These are phyloP conservation scores for Auriscalpium vulgare DNA, from an alignment of 768 basidiomycete genomes.

Conservation along the genomic window DNA sequence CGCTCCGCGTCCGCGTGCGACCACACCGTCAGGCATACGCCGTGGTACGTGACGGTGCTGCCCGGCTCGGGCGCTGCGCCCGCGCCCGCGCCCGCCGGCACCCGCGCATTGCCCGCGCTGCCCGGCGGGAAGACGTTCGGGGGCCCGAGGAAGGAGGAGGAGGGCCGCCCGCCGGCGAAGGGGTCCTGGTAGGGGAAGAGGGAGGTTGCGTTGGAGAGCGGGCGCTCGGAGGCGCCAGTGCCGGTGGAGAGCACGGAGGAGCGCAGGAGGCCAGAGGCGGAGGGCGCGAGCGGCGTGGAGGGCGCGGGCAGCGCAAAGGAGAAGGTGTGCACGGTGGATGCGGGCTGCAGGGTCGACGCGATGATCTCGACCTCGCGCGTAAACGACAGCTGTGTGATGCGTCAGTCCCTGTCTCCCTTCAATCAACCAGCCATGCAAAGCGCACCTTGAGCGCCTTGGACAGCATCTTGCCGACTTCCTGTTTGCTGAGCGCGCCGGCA, in stretches of 20 bases:
- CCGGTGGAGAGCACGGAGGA: slow-evolving; percentile 68
- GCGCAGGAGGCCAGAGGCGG: slow-evolving; percentile 61
- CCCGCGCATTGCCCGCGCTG: slow-evolving; percentile 10
- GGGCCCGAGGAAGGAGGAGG: slow-evolving; percentile 76
- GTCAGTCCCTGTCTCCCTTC: not conserved
- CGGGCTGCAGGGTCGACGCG: slow-evolving; percentile 89
- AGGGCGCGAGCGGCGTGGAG: slow-evolving; percentile 67
- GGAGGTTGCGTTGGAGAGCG: slow-evolving; percentile 61
- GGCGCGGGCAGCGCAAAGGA: slow-evolving; percentile 80
- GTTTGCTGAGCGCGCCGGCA: slow-evolving; percentile 73
- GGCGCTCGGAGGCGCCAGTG: slow-evolving; percentile 26
- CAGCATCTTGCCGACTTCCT: slow-evolving; percentile 85
- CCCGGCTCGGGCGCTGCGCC: slow-evolving; percentile 14
- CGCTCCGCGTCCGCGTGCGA: slow-evolving; percentile 89
- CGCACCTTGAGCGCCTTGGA: slow-evolving; percentile 84
- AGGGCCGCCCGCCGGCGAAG: slow-evolving; percentile 58
- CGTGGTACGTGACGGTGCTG: slow-evolving; percentile 70
- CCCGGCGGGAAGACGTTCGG: slow-evolving; percentile 46
- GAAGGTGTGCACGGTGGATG: slow-evolving; percentile 88
- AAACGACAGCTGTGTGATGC: slow-evolving; percentile 63
- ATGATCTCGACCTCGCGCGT: slow-evolving; percentile 90
- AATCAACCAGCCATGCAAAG: not conserved
- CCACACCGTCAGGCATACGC: slow-evolving; percentile 92
- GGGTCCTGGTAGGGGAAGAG: slow-evolving; percentile 76
- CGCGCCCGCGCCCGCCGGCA: slow-evolving; percentile 1